Evolutionary conservation across 2,329 filamentous ascomycete genomes (phyloP), one percentile per base, ranked within the genome.

Genomic region (Ciborinia camelliae): DNA sequence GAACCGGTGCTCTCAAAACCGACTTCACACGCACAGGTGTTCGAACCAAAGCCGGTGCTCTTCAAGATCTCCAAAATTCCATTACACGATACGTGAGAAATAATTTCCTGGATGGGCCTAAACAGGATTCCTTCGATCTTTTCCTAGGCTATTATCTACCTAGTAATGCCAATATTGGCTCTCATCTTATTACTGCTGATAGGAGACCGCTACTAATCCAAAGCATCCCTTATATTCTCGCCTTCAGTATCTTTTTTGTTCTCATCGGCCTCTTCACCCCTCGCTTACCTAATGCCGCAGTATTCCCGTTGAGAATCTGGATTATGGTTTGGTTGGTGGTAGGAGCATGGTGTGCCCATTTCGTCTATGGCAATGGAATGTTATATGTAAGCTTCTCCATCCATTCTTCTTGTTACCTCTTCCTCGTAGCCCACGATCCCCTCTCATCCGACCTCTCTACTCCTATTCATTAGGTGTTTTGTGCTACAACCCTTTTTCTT

Each of bases 1-100:
- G 95, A 63, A 99, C 96, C 0, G 96, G 95, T 3, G 95, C 95
- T 60, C 86, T 99, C 80, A 99, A 99, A 84, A 99, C 95, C 0
- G 96, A 99, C 76, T 92, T 98, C 72, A 99, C 95, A 2, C 89
- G 95, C n/a, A 92, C 92, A 1, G 96, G 94, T 58, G 87, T 90
- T 73, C 87, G 96, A 62, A 99, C 95, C 37, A 92, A 89, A 74
- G 85, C 86, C 10, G 95, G 95, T 63, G 90, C 90, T 65, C 79
- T 97, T 58, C 91, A 95, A 74, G 95, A 99, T 76, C 81, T 92
- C 60, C 91, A 88, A 72, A 94, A 98, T 69, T 95, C 92, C 48
- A 80, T 96, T 69, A 96, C 91, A 8, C 86, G 95, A 68, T 99
- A 97, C 77, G 86, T 92, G 69, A 85, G 87, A 66, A 99, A 99